Evolutionary conservation across 1,284 basidiomycete genomes (phyloP).

Genomic region (Trichosporon asahii): DNA sequence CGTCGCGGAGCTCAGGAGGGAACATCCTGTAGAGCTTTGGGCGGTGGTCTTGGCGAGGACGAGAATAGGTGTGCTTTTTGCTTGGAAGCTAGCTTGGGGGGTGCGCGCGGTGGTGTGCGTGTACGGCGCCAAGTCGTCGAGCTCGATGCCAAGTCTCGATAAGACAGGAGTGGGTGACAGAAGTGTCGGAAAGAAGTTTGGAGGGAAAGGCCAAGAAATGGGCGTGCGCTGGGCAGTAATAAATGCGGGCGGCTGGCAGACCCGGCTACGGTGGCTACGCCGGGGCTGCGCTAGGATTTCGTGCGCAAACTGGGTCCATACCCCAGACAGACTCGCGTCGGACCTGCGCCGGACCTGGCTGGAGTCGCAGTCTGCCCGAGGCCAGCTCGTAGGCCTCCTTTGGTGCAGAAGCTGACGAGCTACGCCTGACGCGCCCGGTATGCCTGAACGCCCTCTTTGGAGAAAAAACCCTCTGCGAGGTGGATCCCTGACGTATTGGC

Average conservation of each 20-base stretch:
- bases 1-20: conserved; percentile 23
- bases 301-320: not conserved
- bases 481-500: conserved; percentile 1
- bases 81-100: not conserved
- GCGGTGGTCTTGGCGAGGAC: not conserved
- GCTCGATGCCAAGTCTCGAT: not conserved
- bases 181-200: not conserved
- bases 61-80: not conserved
- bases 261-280: not conserved
- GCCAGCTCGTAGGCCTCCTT: not conserved
- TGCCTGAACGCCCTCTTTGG: not conserved
- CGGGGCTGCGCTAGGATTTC: not conserved
- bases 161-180: not conserved
- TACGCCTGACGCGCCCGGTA: not conserved
- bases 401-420: not conserved
- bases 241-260: conserved; percentile 8
- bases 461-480: not conserved
- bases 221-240: not conserved
- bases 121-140: not conserved
- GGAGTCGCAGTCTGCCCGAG: not conserved
- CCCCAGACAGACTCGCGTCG: not conserved
- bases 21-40: conserved; percentile 15
- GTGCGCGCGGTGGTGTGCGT: not conserved
- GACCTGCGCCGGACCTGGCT: not conserved
- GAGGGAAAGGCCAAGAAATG: conserved; percentile 2